Percentiles rank a stretch among this genome's conserved stretches.
phyloP scores from a whole-genome alignment of 2,329 filamentous ascomycete species.

The Botryosphaeria dothidea region DNA sequence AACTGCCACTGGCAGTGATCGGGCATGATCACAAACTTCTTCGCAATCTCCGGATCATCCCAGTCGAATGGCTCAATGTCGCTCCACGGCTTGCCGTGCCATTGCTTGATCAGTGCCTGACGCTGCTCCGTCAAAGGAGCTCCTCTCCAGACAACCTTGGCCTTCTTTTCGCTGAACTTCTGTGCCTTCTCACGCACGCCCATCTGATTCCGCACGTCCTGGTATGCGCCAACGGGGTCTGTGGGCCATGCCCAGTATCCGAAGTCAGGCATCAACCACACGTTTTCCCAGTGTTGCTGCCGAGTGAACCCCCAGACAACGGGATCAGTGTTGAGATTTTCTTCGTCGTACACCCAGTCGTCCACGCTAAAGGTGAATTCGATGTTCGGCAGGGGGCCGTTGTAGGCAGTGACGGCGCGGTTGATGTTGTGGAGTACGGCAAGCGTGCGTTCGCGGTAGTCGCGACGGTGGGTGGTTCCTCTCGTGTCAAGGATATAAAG shows the following conservation, averaged over 20 bases:
- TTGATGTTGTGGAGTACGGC: constrained; percentile 58
- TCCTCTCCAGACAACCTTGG: constrained; percentile 36
- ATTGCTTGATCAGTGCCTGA: constrained; percentile 26
- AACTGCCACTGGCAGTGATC: constrained; percentile 28
- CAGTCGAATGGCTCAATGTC: constrained; percentile 32
- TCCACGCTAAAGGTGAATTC: constrained; percentile 54
- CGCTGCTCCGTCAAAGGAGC: constrained; percentile 30
- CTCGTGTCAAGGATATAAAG: constrained; percentile 35
- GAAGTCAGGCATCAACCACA: constrained; percentile 27
- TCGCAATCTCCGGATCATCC: constrained; percentile 22
- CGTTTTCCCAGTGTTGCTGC: constrained; percentile 17
- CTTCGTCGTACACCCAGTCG: constrained; percentile 27
- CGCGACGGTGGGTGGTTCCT: constrained; percentile 24
- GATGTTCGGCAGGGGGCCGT: constrained; percentile 51
- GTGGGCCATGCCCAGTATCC: constrained; percentile 24
- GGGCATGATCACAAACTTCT: constrained; percentile 23
- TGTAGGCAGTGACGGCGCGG: constrained; percentile 54
- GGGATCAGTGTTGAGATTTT: constrained; percentile 18
- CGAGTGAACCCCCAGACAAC: constrained; percentile 22
- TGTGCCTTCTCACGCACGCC: constrained; percentile 21
- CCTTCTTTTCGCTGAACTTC: constrained; percentile 26
- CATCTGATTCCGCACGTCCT: constrained; percentile 21
- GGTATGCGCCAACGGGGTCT: constrained; percentile 22
- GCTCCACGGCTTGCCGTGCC: constrained; percentile 28
- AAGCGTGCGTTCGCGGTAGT: constrained; percentile 28